Base-by-base conservation (phyloP, 352 stramenopile genomes). In the Peronospora destructor region DNA sequence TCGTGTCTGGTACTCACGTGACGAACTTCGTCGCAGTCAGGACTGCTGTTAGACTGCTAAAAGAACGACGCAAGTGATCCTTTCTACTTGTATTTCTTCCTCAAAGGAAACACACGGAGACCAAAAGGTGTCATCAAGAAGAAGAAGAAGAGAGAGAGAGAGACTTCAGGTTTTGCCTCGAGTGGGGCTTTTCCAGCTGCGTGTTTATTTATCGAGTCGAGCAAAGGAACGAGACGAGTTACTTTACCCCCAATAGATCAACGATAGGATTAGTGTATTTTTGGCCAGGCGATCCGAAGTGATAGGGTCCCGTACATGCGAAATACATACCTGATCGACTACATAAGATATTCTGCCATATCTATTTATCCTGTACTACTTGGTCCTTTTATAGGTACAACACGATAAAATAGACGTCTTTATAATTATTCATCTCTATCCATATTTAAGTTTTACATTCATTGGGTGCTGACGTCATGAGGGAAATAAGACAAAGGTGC, bases 1-100 rank as follows among this genome's bases (percentile, higher is more conserved):
- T 23, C 70, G 73, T 39, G 68, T 91, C 9, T 91, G 79, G 79
- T 91, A 91, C 61, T 73, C 76, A 39, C 56, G 53, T 28, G 79
- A 87, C 47, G 79, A 91, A 41, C 69, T 87, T 55, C 64, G 55
- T 16, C 64, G 48, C 61, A 65, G 40, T 50, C 61, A 57, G 74
- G 75, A 72, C 61, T 75, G 46, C 48, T 81, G 33, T 50, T 73
- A 61, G 44, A 38, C 25, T 42, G 41, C 26, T 35, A 39, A 45
- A 42, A 16, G 11, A 52, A 52, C 40, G 40, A 55, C 32, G 47
- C 52, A 59, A 38, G n/a, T 11, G 41, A 36, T 36, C 11, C 12
- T 36, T 4, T 36, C 4, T 6, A n/a, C 11, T 14, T 36, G 1
- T 38, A 2, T 21, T 11, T 21, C 37, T 16, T 64, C 19, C 39